Evolutionary conservation across 208 protist species (phyloP).

Genomic region (Blastocrithidia nonstop): DNA sequence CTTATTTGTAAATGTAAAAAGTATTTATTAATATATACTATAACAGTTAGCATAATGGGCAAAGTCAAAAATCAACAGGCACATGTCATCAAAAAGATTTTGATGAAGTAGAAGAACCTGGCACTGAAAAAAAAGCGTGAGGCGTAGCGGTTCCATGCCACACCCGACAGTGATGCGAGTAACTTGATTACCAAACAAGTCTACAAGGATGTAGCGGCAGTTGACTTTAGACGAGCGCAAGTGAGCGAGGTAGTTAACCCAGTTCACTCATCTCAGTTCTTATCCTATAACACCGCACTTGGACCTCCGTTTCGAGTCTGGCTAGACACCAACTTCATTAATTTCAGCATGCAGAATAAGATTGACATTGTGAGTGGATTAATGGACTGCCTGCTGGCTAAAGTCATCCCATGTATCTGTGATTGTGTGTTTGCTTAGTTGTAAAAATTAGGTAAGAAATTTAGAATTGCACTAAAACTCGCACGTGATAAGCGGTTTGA

Average conservation of each 20-base stretch:
- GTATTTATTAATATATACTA: neutral
- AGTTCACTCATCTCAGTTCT: constrained; percentile 86
- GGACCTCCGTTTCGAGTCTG: constrained; percentile 98
- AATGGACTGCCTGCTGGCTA: constrained; percentile 99
- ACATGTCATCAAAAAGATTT: constrained; percentile 79
- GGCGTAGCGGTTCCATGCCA: constrained; percentile 47
- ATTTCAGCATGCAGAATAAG: constrained; percentile 99
- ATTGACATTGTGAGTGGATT: constrained; percentile 95
- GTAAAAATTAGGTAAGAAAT: constrained; percentile 97
- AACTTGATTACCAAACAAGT: constrained; percentile 16
- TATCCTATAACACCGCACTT: constrained; percentile 94
- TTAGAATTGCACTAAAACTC: constrained; percentile 84
- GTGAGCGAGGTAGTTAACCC: constrained; percentile 38
- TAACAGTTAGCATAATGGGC: constrained; percentile 37
- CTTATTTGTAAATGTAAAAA: neutral
- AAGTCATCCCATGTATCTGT: constrained; percentile 96
- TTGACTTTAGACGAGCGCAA: constrained; percentile 38
- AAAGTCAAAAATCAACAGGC: constrained; percentile 54
- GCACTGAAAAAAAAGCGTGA: constrained; percentile 78
- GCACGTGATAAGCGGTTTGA: constrained; percentile 97
- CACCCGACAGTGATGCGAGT: constrained; percentile 13
- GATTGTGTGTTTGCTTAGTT: constrained; percentile 99
- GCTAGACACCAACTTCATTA: constrained; percentile 99
- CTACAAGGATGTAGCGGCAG: constrained; percentile 49
- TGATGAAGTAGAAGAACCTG: constrained; percentile 84